Evolutionary conservation across 768 basidiomycete genomes (phyloP).

Genomic region (Tylopilus sp.): DNA sequence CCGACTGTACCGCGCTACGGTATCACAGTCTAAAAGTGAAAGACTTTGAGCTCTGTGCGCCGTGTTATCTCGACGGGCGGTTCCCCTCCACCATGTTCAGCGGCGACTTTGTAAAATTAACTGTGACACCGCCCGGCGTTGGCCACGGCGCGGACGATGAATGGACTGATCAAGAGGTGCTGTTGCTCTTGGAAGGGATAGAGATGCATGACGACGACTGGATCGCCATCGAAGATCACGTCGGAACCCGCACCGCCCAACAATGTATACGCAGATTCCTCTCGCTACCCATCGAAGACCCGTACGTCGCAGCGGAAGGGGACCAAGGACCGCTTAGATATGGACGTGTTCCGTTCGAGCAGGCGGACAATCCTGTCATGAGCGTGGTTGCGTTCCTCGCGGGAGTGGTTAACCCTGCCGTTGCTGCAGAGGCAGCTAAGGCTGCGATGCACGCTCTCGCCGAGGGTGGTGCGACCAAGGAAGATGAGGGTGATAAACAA

Average conservation of each 20-base stretch:
- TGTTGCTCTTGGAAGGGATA: conserved; percentile 89
- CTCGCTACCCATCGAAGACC: conserved; percentile 94
- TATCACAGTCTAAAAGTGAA: conserved; percentile 94
- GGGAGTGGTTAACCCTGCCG: conserved; percentile 83
- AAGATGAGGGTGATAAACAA: conserved; percentile 24
- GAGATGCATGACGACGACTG: conserved; percentile 99
- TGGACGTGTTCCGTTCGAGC: conserved; percentile 84
- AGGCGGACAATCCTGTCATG: conserved; percentile 97
- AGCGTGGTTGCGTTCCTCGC: conserved; percentile 97
- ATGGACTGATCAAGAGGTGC: conserved; percentile 90
- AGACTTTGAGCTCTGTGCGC: conserved; percentile 83
- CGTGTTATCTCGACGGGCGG: conserved; percentile 94
- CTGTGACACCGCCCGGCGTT: conserved; percentile 34
- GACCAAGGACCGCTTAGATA: conserved; percentile 74
- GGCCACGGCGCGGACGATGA: conserved; percentile 49
- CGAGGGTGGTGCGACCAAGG: conserved; percentile 49
- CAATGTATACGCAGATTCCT: conserved; percentile 96
- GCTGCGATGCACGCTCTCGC: conserved; percentile 81
- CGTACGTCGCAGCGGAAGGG: conserved; percentile 76
- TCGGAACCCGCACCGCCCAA: conserved; percentile 86
- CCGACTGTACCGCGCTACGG: conserved; percentile 83
- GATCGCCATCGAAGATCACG: conserved; percentile 89
- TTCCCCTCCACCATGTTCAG: conserved; percentile 96
- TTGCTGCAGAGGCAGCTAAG: conserved; percentile 93
- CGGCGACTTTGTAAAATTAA: conserved; percentile 92